Base-by-base conservation (phyloP, 257 asterid genomes). In the Jaltomata sinuosa region DNA sequence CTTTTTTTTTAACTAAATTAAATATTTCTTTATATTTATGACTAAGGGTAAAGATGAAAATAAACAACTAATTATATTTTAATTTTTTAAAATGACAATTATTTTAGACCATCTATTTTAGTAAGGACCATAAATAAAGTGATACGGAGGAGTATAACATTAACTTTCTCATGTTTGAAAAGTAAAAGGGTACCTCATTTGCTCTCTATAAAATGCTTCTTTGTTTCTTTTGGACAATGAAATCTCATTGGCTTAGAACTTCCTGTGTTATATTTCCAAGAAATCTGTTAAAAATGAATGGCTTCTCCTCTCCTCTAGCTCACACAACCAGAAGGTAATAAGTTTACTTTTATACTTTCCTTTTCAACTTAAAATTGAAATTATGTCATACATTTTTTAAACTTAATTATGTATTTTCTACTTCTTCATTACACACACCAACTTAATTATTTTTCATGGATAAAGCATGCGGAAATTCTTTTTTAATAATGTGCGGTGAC, bases 281-380 rank as follows among this genome's bases (percentile, higher is more conserved):
- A 53, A 40, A 62, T n/a, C 50, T 52, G 38, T 22, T 64, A 9
- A 87, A 85, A 52, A 85, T 85, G 88, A 85, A 78, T 38, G 83
- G 67, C 29, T 83, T 3, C 53, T 47, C 76, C 69, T 55, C 74
- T 62, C 55, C 62, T 14, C 15, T 36, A 80, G 57, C 82, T 84
- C 69, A 83, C 53, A 40, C 78, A 61, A 64, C 14, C 49, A 64
- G 45, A 83, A 88, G 87, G 90, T 81, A 68, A 68, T 81, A 68
- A 68, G 32, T 47, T 59, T 74, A 11, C 65, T 31, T 29, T 76
- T 3, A 65, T 16, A 65, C 45, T 65, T 31, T 16, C 74, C 32
- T 59, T 76, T 74, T 55, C 50, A 15, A 54, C 25, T 54, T 5
- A 54, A 19, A 54, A 54, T 54, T 54, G 25, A 54, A 54, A 19